Evolutionary conservation across 2,329 filamentous ascomycete genomes (phyloP).

Genomic region (Aspergillus aculeatus): DNA sequence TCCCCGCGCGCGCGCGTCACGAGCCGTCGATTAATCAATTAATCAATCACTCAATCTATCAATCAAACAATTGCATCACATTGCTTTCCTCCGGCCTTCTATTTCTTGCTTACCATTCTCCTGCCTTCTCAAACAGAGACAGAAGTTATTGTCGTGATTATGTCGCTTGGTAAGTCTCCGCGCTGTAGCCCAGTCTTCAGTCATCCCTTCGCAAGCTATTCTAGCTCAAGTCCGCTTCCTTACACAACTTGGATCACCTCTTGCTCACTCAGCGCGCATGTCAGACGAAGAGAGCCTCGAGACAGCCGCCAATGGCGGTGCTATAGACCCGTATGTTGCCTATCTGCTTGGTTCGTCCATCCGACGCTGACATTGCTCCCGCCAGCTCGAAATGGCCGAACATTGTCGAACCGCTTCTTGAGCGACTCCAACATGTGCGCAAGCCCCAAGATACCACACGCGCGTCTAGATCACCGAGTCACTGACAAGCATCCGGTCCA

Average conservation of each 20-base stretch:
- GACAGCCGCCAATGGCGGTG: conserved; percentile 57
- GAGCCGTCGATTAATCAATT: conserved; percentile 3
- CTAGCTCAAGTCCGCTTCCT: background rate
- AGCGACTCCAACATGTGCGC: conserved; percentile 65
- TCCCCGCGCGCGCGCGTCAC: conserved; percentile 18
- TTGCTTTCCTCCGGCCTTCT: background rate
- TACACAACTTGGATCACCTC: background rate
- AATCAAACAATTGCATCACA: background rate
- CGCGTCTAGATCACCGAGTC: background rate
- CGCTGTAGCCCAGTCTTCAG: background rate
- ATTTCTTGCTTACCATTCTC: conserved; percentile 9
- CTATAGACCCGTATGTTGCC: conserved; percentile 55
- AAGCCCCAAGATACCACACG: background rate
- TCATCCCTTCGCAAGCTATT: background rate
- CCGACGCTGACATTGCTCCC: conserved; percentile 31
- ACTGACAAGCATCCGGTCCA: background rate
- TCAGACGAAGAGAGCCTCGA: conserved; percentile 55
- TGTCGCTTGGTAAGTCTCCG: conserved; percentile 28
- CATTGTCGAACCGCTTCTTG: conserved; percentile 64
- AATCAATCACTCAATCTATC: background rate
- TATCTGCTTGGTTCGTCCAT: background rate
- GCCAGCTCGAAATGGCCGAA: conserved; percentile 67
- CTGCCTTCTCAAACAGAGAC: background rate
- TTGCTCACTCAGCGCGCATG: conserved; percentile 6
- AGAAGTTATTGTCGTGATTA: conserved; percentile 14